Base-by-base conservation (phyloP, 768 basidiomycete species). In the Melanogaster broomeanus region DNA sequence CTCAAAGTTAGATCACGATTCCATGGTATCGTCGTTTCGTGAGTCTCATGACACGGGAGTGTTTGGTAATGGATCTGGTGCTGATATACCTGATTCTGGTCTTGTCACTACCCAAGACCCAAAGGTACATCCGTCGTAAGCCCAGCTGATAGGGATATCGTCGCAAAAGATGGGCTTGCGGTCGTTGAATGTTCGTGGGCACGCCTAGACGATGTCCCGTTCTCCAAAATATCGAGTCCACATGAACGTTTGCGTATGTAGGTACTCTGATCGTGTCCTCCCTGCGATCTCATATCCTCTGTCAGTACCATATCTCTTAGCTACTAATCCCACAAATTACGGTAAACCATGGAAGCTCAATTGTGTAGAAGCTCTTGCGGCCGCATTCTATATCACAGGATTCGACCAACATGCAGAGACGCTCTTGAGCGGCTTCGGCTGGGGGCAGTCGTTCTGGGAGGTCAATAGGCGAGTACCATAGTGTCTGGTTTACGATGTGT, bases 111-210 rank as follows among this genome's bases (percentile, higher is more conserved):
- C 37, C 28, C 37, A 51, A 95, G 93, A 30, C 96, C 96, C 3
- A 90, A 93, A 63, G 96, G 86, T 0, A 88, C 77, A 25, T 77
- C 82, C 58, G 74, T 88, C 21, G 78, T 98, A 19, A 89, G 85
- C 41, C 93, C 93, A 1, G 79, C 86, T 1, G 97, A 99, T 63
- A 80, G 83, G n/a, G 85, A 87, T 5, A 82, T 95, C 50, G 75
- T 98, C 9, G 73, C 80, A 0, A 74, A 77, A 40, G 74, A 75
- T 30, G 97, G 97, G 0, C 72, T 98, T 6, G 97, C 96, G 1
- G 97, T 99, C n/a, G 92, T 99, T 2, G 97, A 99, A 66, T 98
- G 96, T 67, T 96, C 93, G 4, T 99, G 97, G 97, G 96, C 97
- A 1, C 82, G 94, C 19, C 71, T 98, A 8, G 92, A 92, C 41